These are phyloP conservation scores for Neltuma alba DNA, from an alignment of 306 rosid genomes.

Conservation along the genomic window DNA sequence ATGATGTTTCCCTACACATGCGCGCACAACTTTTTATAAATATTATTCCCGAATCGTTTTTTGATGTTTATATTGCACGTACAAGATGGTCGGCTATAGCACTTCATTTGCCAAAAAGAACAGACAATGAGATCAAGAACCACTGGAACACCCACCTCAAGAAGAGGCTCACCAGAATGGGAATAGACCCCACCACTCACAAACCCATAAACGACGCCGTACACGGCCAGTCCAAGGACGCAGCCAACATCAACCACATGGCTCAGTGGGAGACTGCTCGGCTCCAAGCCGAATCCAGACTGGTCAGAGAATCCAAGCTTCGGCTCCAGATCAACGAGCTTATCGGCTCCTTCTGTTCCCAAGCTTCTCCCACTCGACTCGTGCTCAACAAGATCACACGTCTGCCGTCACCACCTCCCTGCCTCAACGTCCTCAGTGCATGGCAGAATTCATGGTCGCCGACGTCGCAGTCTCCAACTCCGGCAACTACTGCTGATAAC, in stretches of 20 bases:
- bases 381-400: too few species aligned
- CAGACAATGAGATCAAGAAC: slow-evolving; percentile 32
- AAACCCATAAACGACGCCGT: slow-evolving; percentile 40
- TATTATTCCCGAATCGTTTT: too few species aligned
- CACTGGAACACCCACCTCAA: slow-evolving; percentile 6
- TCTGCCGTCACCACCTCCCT: too few species aligned
- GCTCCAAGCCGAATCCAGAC: slow-evolving; percentile 52
- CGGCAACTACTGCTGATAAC: too few species aligned
- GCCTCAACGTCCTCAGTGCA: slow-evolving; percentile 57
- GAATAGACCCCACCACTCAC: slow-evolving; percentile 58
- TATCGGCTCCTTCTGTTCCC: slow-evolving; percentile 35
- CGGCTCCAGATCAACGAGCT: neutral
- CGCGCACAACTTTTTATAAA: too few species aligned
- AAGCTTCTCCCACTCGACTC: slow-evolving; percentile 33
- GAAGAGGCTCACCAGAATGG: slow-evolving; percentile 52
- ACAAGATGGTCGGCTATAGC: slow-evolving; percentile 62
- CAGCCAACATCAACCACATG: too few species aligned
- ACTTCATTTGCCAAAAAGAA: slow-evolving; percentile 54
- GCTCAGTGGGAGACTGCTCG: too few species aligned
- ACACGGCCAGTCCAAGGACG: too few species aligned
- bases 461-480: too few species aligned
- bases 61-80: too few species aligned
- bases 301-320: slow-evolving; percentile 45
- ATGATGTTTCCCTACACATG: too few species aligned
- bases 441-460: slow-evolving; percentile 38